Base-by-base conservation (phyloP, 75 land plant species). In the Pinus tabuliformis region DNA sequence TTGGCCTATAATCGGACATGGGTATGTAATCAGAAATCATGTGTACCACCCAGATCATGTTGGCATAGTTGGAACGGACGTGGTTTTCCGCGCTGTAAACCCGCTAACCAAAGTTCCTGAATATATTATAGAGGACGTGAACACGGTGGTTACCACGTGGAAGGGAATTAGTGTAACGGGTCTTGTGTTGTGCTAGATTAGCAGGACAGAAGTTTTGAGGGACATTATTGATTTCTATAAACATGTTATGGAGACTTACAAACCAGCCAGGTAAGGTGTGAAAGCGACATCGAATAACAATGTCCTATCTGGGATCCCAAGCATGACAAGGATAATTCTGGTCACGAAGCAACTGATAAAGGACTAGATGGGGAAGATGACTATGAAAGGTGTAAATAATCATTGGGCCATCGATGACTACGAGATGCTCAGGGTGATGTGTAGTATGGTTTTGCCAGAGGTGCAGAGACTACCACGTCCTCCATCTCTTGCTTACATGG, bases 331-430 rank as follows among this genome's bases (percentile, higher is more conserved):
- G 63, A 86, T 92, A 12, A 88, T 97, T 66, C 84, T 94, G 17
- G 99, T 94, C 76, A 84, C 92, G 60, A 94, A 97, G 81, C 92
- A 85, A 76, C 68, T 94, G 18, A 79, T 89, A 66, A 94, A 94
- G 74, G 98, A 94, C 28, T 97, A 87, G 79, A 13, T 54, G 3
- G 83, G 78, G 5, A 87, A 85, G 15, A 5, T 56, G 30, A 73
- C 75, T 5, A 62, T 72, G 21, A 83, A 75, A 28, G 57, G 70
- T 1, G 87, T 80, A 24, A 58, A 7, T 71, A 78, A 30, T 21
- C 58, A 15, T 79, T 37, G 73, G 56, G 77, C 39, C 30, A 30
- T 30, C 30, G 75, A 77, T 63, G 79, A 85, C 73, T 87, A 86
- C 65, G 84, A 81, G 62, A 74, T 65, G 73, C 73, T 76, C n/a